Evolutionary conservation across 306 rosid species (phyloP), one percentile per base, ranked within the genome.

Genomic region (Castanea crenata): DNA sequence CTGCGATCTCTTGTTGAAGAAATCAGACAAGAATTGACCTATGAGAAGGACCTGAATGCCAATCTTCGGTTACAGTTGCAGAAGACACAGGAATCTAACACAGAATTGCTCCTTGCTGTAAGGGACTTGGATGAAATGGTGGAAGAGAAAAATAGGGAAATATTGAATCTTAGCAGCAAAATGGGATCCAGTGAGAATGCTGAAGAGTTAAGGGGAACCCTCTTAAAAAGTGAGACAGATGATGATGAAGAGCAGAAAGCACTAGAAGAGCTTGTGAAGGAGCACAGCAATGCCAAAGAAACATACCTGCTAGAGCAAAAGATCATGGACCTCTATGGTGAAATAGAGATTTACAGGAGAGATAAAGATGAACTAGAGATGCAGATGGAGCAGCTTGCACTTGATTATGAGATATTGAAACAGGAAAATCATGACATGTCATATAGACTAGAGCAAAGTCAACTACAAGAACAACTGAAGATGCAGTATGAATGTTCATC

Each of bases 311-410:
- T 93, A 27, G 98, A 90, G 87, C 87, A 86, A 64, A 91, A 91
- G 83, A 84, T 93, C 54, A 79, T 84, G 62, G 97, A 93, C 76
- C 91, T 96, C 73, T 83, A 86, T 70, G 82, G 94, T 23, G 98
- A 96, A 88, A 87, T 96, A 44, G 99, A 96, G 78, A 86, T 90
- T 78, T 89, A 90, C 61, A 88, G 92, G 62, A 88, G 94, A 87
- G 96, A 96, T 83, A 96, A 87, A 88, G 99, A 96, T 76, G 99
- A 93, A 80, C 81, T 96, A 29, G 99, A 96, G 85, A 89, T 91
- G 94, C 98, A 91, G 79, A 85, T 96, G 88, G 99, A 93, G 87
- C 99, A 96, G 81, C 96, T 96, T 81, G 99, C 97, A 13, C 92
- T 96, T 31, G 99, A 96, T 88, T 93, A 90, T 85, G 99, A 96